Base-by-base conservation (phyloP, 2,329 filamentous ascomycete genomes). In the Penicillium sp. region DNA sequence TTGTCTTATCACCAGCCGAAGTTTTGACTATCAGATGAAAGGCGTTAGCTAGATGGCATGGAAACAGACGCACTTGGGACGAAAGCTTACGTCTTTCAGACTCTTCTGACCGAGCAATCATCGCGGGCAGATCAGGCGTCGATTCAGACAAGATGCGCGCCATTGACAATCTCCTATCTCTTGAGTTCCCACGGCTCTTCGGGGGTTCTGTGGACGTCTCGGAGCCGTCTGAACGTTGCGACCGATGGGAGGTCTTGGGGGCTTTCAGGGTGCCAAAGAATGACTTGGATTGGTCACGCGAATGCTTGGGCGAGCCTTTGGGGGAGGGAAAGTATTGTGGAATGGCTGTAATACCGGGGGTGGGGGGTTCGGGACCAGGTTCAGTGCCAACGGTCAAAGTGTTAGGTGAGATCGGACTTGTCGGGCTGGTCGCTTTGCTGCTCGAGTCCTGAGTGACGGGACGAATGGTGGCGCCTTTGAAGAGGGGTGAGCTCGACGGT, bases 241-340 rank as follows among this genome's bases (percentile, higher is more conserved):
- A 60, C 55, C 69, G 71, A 50, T 80, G 77, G 1, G 76, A 77
- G 13, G 77, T 75, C 60, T 77, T 78, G 3, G 77, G 77, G 6
- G 77, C 77, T 66, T 78, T 80, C 44, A 80, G 68, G 55, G 73
- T 79, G 13, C 77, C 75, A 57, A 80, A 80, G 54, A 80, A 79
- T 3, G 77, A 78, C 49, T 73, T 76, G 3, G 78, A 80, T 3
- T 72, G 65, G 59, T 80, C 78, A 54, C 78, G 75, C 14, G 65
- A 67, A 59, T 80, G 78, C 57, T 76, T 77, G 14, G 69, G 63
- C 7, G 73, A 62, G 46, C 77, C 70, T 60, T 72, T 75, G 10
- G 77, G 73, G 1, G 77, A 79, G 21, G 76, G 72, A 54, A 78
- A 77, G 49, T 76, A 75, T 61, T 75, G 77, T 35, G 77, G 77